Conservation (phyloP, 805 yeast species). For the Schizosaccharomyces octosporus region DNA sequence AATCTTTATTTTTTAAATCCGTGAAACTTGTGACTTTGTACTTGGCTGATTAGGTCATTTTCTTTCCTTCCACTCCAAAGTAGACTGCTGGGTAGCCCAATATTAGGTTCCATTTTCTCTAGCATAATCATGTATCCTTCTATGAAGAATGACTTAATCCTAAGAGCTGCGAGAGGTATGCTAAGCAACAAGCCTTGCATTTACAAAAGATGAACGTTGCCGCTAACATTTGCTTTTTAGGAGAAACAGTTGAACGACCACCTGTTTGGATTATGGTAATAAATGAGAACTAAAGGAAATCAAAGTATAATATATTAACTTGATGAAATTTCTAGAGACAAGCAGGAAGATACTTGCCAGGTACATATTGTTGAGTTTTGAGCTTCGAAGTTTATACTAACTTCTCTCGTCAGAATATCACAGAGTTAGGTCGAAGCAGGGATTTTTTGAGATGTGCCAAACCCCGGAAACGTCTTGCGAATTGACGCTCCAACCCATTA, state of each 20-base stretch:
- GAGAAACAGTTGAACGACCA: constrained; percentile 80
- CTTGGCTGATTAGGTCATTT: no score
- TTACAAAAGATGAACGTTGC: background rate
- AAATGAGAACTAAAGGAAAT: background rate
- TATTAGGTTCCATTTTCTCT: no score
- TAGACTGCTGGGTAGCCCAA: no score
- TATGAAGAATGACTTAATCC: constrained; percentile 65
- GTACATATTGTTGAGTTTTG: constrained; percentile 12
- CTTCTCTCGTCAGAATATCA: constrained; percentile 44
- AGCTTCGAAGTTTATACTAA: constrained; percentile 10
- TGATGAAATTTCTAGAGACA: constrained; percentile 26
- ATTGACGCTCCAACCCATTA: constrained; percentile 87
- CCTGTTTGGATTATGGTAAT: constrained; percentile 78
- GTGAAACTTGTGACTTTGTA: no score
- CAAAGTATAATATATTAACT: background rate
- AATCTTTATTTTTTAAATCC: no score
- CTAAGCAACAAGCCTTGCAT: background rate
- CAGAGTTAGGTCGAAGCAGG: constrained; percentile 57
- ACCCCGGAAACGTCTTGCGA: constrained; percentile 84
- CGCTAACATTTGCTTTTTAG: constrained; percentile 5
- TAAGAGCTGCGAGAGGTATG: constrained; percentile 65
- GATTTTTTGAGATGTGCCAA: constrained; percentile 86
- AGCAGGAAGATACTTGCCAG: constrained; percentile 66
- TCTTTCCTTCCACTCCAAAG: no score
- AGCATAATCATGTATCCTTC: constrained; percentile 21